Evolutionary conservation across 1,284 basidiomycete genomes (phyloP), one percentile per base, ranked within the genome.

Genomic region (Anthracocystis setariae): DNA sequence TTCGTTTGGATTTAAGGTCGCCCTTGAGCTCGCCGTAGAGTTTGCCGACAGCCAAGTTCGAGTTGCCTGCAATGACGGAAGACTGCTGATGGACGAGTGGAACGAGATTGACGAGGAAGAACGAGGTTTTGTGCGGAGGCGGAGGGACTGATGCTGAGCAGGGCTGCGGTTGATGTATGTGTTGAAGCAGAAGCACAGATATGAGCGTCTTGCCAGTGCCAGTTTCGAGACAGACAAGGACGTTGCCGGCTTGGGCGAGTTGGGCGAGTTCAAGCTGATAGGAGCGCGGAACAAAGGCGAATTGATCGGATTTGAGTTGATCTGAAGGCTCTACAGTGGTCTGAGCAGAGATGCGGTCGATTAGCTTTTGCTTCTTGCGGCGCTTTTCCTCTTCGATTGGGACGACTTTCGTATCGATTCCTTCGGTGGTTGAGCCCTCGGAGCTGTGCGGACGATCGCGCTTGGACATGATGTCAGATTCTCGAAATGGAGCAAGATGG

Each of bases 181-280:
- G 55, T 44, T 77, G 55, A 9, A 78, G 54, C 3, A 78, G 63
- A 17, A 78, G 57, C 12, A 71, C 76, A 21, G 74, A 66, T 40
- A 78, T 68, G 54, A 78, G 72, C 17, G 76, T 78, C 63, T 78
- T 78, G 8, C 76, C 76, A 37, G 63, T 68, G n/a, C 76, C 76
- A 2, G 76, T 78, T 27, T 71, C 69, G n/a, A 78, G 56, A 33
- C 71, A 74, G 37, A 74, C 73, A 40, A 78, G 63, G 29, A 77
- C 61, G 43, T 76, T 76, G 25, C 56, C 46, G 1, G 52, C 35
- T 40, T 67, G 58, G 27, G 69, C 69, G 9, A 62, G 45, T 21
- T 67, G 40, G 37, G 62, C 59, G 27, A 71, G 64, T 21, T 71
- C 64, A 25, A 51, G 45, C 42, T 74, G 64, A 42, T 68, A 69